Percentiles rank a stretch among this genome's conserved stretches.
These are phyloP conservation scores for Citrus hindsii DNA, from an alignment of 345 rosid species.

Conservation along the genomic window DNA sequence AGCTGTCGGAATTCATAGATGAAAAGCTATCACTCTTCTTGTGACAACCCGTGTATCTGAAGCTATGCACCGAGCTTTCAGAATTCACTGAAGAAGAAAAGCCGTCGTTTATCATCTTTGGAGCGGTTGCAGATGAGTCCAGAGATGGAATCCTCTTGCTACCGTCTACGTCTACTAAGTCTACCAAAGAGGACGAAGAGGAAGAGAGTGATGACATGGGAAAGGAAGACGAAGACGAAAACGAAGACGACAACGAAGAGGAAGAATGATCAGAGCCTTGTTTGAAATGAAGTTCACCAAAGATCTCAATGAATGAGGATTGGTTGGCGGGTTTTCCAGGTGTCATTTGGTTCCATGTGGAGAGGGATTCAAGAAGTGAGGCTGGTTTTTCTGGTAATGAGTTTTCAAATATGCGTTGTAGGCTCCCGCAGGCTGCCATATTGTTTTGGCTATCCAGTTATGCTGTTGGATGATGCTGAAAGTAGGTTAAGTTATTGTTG, in stretches of 20 bases:
- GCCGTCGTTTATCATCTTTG: conserved; percentile 1
- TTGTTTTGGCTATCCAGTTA: conserved; percentile 16
- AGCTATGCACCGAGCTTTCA: neutral
- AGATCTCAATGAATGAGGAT: conserved; percentile 61
- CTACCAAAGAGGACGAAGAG: conserved; percentile 22
- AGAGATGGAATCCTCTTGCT: conserved; percentile 13
- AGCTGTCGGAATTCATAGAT: conserved; percentile 39
- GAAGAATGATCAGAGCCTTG: conserved; percentile 26
- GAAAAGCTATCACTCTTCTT: conserved; percentile 38
- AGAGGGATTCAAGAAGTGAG: conserved; percentile 50
- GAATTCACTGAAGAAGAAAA: neutral
- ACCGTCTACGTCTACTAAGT: conserved; percentile 8
- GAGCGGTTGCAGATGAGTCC: conserved; percentile 2
- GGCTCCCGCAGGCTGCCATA: conserved; percentile 77
- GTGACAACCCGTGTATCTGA: conserved; percentile 16
- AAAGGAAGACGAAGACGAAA: neutral
- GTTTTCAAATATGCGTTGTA: conserved; percentile 65
- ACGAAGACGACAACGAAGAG: neutral
- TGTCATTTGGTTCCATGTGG: conserved; percentile 62
- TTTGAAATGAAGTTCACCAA: conserved; percentile 72
- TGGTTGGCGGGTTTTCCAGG: conserved; percentile 29
- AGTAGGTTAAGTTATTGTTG: conserved; percentile 5
- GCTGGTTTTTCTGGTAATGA: conserved; percentile 45
- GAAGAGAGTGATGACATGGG: conserved; percentile 3
- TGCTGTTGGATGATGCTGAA: neutral